phyloP scores from a whole-genome alignment of 2,329 filamentous ascomycete species.

The Blastomyces parvus region DNA sequence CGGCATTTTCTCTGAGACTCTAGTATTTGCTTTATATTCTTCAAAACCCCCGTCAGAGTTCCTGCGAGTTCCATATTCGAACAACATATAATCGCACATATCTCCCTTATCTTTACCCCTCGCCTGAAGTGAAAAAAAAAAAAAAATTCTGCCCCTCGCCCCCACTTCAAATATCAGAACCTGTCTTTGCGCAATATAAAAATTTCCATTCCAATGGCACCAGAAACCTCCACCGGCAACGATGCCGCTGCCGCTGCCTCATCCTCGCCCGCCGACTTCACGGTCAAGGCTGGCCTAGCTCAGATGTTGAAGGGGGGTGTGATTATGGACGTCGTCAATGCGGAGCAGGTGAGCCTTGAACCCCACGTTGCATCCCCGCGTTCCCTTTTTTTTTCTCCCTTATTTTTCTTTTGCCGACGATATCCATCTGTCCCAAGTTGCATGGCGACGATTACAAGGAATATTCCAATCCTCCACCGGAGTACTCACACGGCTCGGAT shows the following conservation, averaged over 20 bases:
- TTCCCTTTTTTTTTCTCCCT: slow-evolving; percentile 1
- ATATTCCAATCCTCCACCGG: not conserved
- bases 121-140: not conserved
- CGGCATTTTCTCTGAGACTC: not conserved
- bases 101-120: not conserved
- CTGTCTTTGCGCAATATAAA: not conserved
- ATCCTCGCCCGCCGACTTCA: slow-evolving; percentile 52
- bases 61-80: not conserved
- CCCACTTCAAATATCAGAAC: not conserved
- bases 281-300: slow-evolving; percentile 87
- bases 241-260: slow-evolving; percentile 28
- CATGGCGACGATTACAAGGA: too few relatives aligned
- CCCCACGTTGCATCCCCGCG: slow-evolving; percentile 4
- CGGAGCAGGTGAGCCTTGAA: slow-evolving; percentile 53
- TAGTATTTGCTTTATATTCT: not conserved
- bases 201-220: slow-evolving; percentile 26
- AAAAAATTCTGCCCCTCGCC: not conserved
- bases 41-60: not conserved
- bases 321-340: slow-evolving; percentile 97
- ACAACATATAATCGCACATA: not conserved
- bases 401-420: slow-evolving; percentile 1
- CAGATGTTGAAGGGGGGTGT: slow-evolving; percentile 99
- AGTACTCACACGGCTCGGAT: not conserved
- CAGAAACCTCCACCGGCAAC: slow-evolving; percentile 20
- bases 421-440: not conserved